Conservation (phyloP, 768 basidiomycete species). For the Daedaleopsis sinensis region DNA sequence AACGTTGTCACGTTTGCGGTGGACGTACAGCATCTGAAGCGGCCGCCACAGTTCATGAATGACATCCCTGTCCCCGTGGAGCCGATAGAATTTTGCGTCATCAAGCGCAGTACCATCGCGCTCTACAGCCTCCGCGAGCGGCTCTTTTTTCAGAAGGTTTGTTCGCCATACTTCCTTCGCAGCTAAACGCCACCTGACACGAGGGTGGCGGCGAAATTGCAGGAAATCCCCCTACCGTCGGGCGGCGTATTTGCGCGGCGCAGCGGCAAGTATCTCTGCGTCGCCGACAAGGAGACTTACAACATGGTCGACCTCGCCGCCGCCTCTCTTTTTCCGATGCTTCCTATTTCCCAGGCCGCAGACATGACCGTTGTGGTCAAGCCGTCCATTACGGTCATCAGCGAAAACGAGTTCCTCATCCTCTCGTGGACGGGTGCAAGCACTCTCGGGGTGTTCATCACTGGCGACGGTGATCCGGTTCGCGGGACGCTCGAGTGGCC, state of each 20-base stretch:
- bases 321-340: conserved; percentile 67
- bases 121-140: conserved; percentile 69
- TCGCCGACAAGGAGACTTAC: conserved; percentile 76
- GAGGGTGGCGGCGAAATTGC: neutral
- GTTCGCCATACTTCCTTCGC: conserved; percentile 2
- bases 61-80: conserved; percentile 44
- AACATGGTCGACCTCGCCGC: conserved; percentile 78
- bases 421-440: conserved; percentile 81
- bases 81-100: conserved; percentile 70
- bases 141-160: conserved; percentile 62
- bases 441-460: conserved; percentile 87
- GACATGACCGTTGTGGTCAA: conserved; percentile 47
- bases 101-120: conserved; percentile 67
- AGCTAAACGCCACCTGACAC: too few species aligned
- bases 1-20: conserved; percentile 82
- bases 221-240: conserved; percentile 75
- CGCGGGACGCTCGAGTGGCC: conserved; percentile 90
- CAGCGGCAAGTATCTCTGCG: conserved; percentile 63
- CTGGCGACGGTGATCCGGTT: conserved; percentile 82
- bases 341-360: conserved; percentile 77
- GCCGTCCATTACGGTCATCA: conserved; percentile 76
- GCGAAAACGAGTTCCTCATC: conserved; percentile 81
- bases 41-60: conserved; percentile 47
- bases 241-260: conserved; percentile 65
- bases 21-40: conserved; percentile 71